A percentile compares a stretch with the other conserved stretches of the same genome.
Evolutionary conservation across 1,284 basidiomycete genomes (phyloP).

Genomic region (Psilocybe mexicana): DNA sequence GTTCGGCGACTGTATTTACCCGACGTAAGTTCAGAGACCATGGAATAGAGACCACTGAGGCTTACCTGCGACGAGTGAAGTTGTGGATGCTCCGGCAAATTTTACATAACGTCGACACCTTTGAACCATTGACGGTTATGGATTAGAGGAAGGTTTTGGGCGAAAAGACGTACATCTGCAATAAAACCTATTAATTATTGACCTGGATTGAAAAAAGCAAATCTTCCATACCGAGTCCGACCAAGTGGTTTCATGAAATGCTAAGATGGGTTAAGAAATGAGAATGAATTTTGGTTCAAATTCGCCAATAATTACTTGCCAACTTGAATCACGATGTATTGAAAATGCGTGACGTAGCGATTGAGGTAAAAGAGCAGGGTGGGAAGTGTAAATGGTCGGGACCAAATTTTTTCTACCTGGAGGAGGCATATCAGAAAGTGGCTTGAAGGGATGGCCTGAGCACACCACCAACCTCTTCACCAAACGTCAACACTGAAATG

Average conservation of each 20-base stretch:
- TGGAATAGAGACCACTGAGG: neutral
- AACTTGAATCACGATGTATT: constrained; percentile 28
- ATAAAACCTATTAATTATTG: neutral
- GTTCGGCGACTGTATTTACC: constrained; percentile 13
- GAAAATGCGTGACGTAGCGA: constrained; percentile 27
- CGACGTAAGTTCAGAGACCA: neutral
- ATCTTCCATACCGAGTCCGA: constrained; percentile 14
- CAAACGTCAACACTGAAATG: constrained; percentile 22
- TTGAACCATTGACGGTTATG: neutral
- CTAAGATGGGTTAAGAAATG: neutral
- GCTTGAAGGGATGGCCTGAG: neutral
- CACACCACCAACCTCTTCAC: constrained; percentile 18
- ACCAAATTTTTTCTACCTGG: constrained; percentile 28
- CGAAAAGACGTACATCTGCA: constrained; percentile 14
- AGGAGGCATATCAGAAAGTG: neutral
- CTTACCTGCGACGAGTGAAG: constrained; percentile 21
- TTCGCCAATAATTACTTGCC: constrained; percentile 15
- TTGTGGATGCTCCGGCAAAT: constrained; percentile 29
- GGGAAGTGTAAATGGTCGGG: constrained; percentile 21
- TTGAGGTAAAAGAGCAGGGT: constrained; percentile 28
- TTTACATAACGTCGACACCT: constrained; percentile 30
- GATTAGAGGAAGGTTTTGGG: constrained; percentile 2
- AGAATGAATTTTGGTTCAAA: too few relatives aligned
- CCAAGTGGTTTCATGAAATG: constrained; percentile 27
- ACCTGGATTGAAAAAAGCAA: too few relatives aligned